Percentiles rank a stretch among this genome's conserved stretches.
Conservation (phyloP, 306 rosid genomes). For the Ammopiptanthus mongolicus region DNA sequence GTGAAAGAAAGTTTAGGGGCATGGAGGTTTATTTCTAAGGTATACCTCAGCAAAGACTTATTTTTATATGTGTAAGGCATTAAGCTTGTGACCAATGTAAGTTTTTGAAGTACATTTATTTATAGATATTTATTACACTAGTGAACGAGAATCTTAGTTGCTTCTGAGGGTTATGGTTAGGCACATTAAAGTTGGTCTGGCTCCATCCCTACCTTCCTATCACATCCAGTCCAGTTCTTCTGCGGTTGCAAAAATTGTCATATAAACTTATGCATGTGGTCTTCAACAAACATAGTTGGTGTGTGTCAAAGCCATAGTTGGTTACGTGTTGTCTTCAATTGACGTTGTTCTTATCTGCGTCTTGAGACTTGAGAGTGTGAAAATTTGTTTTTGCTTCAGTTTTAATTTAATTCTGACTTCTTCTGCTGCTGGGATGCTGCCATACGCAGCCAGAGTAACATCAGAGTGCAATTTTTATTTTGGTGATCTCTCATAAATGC, state of each 20-base stretch:
- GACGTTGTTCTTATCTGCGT: neutral
- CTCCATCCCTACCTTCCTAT: neutral
- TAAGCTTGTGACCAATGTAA: neutral
- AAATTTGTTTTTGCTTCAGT: neutral
- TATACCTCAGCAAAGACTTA: too few relatives aligned
- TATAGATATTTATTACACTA: neutral
- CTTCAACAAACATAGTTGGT: constrained; percentile 18
- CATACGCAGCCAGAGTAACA: neutral
- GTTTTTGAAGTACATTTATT: neutral
- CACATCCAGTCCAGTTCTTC: neutral
- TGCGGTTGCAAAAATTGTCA: neutral
- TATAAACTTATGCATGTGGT: neutral
- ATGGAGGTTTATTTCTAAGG: too few relatives aligned
- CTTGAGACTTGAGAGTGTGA: neutral
- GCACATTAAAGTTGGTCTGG: constrained; percentile 3
- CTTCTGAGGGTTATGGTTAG: constrained; percentile 5
- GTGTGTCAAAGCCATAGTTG: constrained; percentile 4
- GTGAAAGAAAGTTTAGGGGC: too few relatives aligned
- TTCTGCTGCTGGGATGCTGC: neutral
- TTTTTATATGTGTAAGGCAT: too few relatives aligned
- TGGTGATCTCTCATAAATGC: neutral
- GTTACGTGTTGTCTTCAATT: constrained; percentile 14
- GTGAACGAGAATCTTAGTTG: neutral
- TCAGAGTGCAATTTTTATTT: neutral
- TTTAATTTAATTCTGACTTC: neutral